Evolutionary conservation across 768 basidiomycete species (phyloP), one percentile per base, ranked within the genome.

Genomic region (Pulveroboletus sp.): DNA sequence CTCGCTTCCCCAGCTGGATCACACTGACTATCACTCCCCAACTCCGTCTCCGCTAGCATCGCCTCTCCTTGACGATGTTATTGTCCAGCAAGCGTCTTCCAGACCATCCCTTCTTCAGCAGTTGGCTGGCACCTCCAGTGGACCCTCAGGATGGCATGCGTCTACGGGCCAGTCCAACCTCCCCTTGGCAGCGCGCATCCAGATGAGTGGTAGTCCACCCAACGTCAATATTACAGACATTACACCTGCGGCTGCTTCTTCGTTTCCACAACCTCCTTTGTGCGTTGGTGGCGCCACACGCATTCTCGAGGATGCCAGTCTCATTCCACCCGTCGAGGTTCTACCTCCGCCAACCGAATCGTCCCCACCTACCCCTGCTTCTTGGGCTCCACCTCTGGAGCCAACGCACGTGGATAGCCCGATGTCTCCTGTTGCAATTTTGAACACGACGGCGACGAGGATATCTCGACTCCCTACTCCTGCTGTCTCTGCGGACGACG

Each of bases 261-360:
- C 26, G 9, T 22, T 45, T 14, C 47, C 24, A 16, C 41, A 35
- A 14, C 32, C 41, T 19, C n/a, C 29, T 16, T 42, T 49, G 6
- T 56, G 42, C 5, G 11, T 48, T 12, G 38, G 45, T 2, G 43
- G 9, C 8, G 14, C 14, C 5, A 36, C 40, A 13, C 38, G 8
- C 30, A 2, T 26, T 12, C 6, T 23, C 4, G 50, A 43, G 8
- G 42, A 52, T n/a, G 37, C 44, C 14, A 59, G 24, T 36, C 57
- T 68, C 34, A 68, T 68, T 27, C 68, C 65, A 30, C 66, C 66
- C n/a, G 68, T 69, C 22, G 65, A 62, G 48, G 35, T 66, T 31
- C 36, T 69, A 19, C 40, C 50, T n/a, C 45, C 49, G 36, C 31
- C 29, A 34, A 26, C 47, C 10, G 63, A 63, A 26, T 62, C 65